phyloP scores from a whole-genome alignment of 2,329 filamentous ascomycete species.

The Chaetomiaceae sp. region DNA sequence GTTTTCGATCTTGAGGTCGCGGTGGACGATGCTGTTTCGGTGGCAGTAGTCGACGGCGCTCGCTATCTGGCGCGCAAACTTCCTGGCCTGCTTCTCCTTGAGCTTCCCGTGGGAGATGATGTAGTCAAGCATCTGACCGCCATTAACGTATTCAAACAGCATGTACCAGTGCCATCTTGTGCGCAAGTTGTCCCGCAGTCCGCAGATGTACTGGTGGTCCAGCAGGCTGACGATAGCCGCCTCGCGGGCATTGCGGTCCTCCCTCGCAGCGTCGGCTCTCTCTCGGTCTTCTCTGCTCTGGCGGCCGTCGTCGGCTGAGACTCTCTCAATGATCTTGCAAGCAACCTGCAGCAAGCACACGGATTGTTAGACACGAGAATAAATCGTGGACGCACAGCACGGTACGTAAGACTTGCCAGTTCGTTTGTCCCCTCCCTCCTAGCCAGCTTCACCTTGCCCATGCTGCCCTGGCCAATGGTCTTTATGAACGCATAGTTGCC shows the following conservation, averaged over 20 bases:
- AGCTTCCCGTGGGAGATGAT: slow-evolving; percentile 97
- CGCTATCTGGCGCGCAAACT: slow-evolving; percentile 95
- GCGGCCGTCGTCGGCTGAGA: slow-evolving; percentile 80
- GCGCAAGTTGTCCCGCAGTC: slow-evolving; percentile 88
- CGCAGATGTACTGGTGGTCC: slow-evolving; percentile 93
- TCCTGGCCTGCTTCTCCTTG: slow-evolving; percentile 96
- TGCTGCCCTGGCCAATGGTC: slow-evolving; percentile 94
- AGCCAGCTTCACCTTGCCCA: slow-evolving; percentile 97
- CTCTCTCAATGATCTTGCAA: slow-evolving; percentile 93
- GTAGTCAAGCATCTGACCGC: slow-evolving; percentile 98
- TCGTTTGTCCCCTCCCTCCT: slow-evolving; percentile 85
- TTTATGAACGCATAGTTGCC: slow-evolving; percentile 95
- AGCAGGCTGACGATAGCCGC: slow-evolving; percentile 93
- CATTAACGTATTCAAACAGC: slow-evolving; percentile 98
- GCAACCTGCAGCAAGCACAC: slow-evolving; percentile 59
- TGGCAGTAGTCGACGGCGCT: slow-evolving; percentile 97
- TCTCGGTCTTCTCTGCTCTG: slow-evolving; percentile 69
- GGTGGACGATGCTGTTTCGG: slow-evolving; percentile 95
- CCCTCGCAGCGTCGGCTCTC: slow-evolving; percentile 91
- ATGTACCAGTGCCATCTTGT: slow-evolving; percentile 99
- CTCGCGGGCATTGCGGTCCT: slow-evolving; percentile 89
- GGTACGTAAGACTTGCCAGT: slow-evolving; percentile 56
- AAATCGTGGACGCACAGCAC: slow-evolving; percentile 11
- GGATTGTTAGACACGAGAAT: slow-evolving; percentile 19
- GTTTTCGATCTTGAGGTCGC: slow-evolving; percentile 97